Base-by-base conservation (phyloP, 2,329 filamentous ascomycete species). In the Hypoxylon sp. region DNA sequence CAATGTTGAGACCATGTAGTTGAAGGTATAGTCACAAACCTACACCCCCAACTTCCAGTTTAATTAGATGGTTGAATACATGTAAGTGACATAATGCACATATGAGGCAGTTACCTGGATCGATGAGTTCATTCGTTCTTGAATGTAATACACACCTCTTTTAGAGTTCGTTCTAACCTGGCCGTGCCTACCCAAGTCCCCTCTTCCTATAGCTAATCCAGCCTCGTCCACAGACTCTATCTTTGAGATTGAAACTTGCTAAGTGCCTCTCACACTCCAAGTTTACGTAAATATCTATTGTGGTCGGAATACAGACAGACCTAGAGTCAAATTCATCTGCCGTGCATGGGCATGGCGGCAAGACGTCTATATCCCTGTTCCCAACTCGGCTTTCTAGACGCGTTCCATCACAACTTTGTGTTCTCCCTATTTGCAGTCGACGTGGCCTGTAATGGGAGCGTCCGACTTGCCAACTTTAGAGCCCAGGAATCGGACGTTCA, bases 311-410 rank as follows among this genome's bases (percentile, higher is more conserved):
- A 58, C 43, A 63, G n/a, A 62, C 17, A 57, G 34, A 21, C 11
- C 52, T 34, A 25, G 43, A 56, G 36, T 60, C 51, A 23, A 58
- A 56, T 55, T 59, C 65, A 70, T 70, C 68, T 68, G 59, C 68
- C 68, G 68, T 52, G 46, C 9, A 62, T 28, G 52, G 43, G 59
- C 4, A 63, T 36, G 32, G 38, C 55, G 43, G 51, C 38, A 68
- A 56, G 34, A 34, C 46, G 51, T 50, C 43, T 57, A 49, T 58
- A 67, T 58, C 67, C 67, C 55, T 65, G 61, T n/a, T 57, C 38
- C 28, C 17, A 10, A 41, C n/a, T 63, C 58, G 58, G 55, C 65
- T 65, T 60, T 65, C 68, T 63, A 63, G 61, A 58, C 53, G 36
- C 53, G 6, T 65, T 63, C 61, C 17, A 49, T 62, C 43, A 23